These are phyloP conservation scores for Gastrolobium bilobum DNA, from an alignment of 306 rosid genomes.

Conservation along the genomic window DNA sequence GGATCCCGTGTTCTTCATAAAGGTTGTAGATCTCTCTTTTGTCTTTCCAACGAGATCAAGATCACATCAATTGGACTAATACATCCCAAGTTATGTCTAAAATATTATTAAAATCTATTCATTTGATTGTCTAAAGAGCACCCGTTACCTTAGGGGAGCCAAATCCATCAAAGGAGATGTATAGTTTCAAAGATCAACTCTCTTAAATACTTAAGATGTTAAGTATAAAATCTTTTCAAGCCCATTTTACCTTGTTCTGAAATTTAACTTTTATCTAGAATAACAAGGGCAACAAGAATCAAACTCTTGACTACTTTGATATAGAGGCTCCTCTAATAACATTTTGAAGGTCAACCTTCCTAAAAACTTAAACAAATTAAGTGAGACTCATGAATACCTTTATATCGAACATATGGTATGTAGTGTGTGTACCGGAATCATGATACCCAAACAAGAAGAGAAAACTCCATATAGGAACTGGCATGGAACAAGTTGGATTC, in stretches of 20 bases:
- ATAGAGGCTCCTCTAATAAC: not conserved
- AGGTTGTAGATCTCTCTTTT: too few relatives aligned
- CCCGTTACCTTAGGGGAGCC: too few relatives aligned
- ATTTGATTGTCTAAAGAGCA: too few relatives aligned
- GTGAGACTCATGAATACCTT: not conserved
- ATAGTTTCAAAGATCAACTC: not conserved
- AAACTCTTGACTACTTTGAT: not conserved
- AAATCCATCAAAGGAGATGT: constrained; percentile 2
- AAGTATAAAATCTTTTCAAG: not conserved
- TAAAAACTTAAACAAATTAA: not conserved
- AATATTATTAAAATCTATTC: too few relatives aligned
- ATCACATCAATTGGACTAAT: too few relatives aligned
- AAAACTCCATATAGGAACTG: not conserved
- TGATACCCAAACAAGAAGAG: not conserved
- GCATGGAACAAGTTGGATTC: constrained; percentile 30
- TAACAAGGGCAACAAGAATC: not conserved
- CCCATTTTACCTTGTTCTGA: not conserved
- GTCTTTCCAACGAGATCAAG: too few relatives aligned
- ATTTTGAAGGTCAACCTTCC: not conserved
- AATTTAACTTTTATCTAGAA: not conserved
- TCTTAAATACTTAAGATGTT: not conserved
- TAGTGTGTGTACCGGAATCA: not conserved
- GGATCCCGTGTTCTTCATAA: too few relatives aligned
- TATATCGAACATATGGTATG: not conserved
- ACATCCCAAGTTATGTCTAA: too few relatives aligned